These are phyloP conservation scores for Fraxinus latifolia DNA, from an alignment of 305 asterid species.

Conservation along the genomic window DNA sequence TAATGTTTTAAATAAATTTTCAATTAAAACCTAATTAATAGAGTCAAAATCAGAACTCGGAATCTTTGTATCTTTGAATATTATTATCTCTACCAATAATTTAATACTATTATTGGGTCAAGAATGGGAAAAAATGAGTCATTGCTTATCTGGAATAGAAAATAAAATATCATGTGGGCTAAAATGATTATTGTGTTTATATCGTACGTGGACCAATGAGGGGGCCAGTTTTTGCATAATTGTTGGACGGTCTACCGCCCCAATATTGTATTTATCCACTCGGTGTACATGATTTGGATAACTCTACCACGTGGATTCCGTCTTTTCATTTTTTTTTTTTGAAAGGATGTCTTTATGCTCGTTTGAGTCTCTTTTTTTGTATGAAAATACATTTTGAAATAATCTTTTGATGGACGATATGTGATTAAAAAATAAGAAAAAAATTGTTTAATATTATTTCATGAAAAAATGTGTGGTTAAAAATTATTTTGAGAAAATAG, in stretches of 20 bases:
- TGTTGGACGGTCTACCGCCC: background rate
- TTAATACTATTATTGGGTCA: background rate
- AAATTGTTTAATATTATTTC: too few relatives aligned
- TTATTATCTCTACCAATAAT: background rate
- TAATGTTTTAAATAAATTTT: too few relatives aligned
- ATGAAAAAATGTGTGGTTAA: too few relatives aligned
- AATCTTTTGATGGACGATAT: too few relatives aligned
- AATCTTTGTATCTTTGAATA: background rate
- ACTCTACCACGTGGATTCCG: background rate
- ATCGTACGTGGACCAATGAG: background rate
- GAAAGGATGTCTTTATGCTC: too few relatives aligned
- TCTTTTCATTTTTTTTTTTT: too few relatives aligned
- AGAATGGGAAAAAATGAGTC: background rate
- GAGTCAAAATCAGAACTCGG: background rate
- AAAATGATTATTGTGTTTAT: too few relatives aligned
- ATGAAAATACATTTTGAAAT: too few relatives aligned
- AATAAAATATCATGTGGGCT: background rate
- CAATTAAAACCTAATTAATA: too few relatives aligned
- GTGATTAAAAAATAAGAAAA: too few relatives aligned
- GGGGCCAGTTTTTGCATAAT: conserved; percentile 1
- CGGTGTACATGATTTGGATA: background rate
- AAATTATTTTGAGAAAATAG: too few relatives aligned
- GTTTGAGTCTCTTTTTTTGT: too few relatives aligned
- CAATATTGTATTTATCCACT: background rate
- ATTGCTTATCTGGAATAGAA: background rate